Conservation (phyloP, 73 alveolate genomes). For the Symbiodinium natans region DNA sequence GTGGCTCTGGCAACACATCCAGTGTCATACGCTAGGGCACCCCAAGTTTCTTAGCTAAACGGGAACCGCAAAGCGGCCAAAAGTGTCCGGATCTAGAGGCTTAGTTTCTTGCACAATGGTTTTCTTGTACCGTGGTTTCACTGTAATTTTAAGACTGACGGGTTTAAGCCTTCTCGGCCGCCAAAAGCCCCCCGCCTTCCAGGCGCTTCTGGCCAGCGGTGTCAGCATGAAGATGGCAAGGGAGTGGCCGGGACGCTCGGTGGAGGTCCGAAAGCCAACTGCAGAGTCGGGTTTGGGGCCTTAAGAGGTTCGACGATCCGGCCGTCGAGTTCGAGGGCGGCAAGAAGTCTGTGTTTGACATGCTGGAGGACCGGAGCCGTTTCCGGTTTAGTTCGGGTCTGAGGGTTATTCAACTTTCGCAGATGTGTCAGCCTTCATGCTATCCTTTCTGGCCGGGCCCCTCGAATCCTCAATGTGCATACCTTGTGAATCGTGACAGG, state of each 20-base stretch:
- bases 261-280: not conserved
- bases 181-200: not conserved
- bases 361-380: slow-evolving; percentile 16
- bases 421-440: not conserved
- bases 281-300: not conserved
- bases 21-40: no score
- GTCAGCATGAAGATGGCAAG: not conserved
- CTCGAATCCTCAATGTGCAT: not conserved
- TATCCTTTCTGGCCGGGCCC: not conserved
- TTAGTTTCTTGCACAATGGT: no score
- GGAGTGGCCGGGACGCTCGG: not conserved
- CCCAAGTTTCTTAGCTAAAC: no score
- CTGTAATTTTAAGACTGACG: no score
- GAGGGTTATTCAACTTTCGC: no score
- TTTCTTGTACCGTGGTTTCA: no score
- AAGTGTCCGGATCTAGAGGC: no score
- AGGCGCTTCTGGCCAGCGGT: slow-evolving; percentile 71
- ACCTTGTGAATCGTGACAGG: not conserved
- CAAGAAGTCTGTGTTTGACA: slow-evolving; percentile 61
- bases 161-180: no score
- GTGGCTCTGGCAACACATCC: no score
- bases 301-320: not conserved
- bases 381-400: not conserved
- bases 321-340: slow-evolving; percentile 8
- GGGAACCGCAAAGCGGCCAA: no score